Conservation (phyloP, 2,329 filamentous ascomycete genomes). For the Bipolaris sorokiniana region DNA sequence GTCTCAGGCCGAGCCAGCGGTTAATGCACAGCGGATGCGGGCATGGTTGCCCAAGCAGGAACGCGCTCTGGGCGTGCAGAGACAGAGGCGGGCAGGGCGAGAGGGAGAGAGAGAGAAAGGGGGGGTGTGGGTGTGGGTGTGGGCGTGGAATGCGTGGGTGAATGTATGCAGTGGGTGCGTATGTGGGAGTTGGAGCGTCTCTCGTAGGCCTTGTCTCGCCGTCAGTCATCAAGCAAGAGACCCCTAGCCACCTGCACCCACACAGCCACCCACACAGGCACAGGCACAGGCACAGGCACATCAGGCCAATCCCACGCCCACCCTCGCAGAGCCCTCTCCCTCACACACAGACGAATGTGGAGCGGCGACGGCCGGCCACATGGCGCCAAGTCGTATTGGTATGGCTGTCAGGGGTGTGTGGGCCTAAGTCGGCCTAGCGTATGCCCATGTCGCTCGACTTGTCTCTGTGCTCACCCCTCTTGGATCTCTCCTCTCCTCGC, state of each 20-base stretch:
- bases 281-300: neutral
- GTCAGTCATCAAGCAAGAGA: neutral
- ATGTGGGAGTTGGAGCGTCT: neutral
- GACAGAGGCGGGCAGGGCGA: conserved; percentile 14
- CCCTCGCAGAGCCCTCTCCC: no score
- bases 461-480: neutral
- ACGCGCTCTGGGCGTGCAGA: conserved; percentile 23
- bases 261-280: no score
- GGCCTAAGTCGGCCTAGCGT: conserved; percentile 7
- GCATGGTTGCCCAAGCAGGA: conserved; percentile 39
- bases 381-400: conserved; percentile 11
- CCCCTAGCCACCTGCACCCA: neutral
- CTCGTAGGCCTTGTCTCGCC: neutral
- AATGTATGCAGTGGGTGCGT: neutral
- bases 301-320: no score
- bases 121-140: neutral
- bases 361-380: conserved; percentile 5
- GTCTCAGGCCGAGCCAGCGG: conserved; percentile 41
- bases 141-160: neutral
- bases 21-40: conserved; percentile 32
- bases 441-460: neutral
- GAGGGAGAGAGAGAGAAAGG: neutral
- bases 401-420: conserved; percentile 7
- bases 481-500: no score
- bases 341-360: conserved; percentile 3